phyloP scores from a whole-genome alignment of 495 filamentous ascomycete species.

The Penicillium atrosanguineum region DNA sequence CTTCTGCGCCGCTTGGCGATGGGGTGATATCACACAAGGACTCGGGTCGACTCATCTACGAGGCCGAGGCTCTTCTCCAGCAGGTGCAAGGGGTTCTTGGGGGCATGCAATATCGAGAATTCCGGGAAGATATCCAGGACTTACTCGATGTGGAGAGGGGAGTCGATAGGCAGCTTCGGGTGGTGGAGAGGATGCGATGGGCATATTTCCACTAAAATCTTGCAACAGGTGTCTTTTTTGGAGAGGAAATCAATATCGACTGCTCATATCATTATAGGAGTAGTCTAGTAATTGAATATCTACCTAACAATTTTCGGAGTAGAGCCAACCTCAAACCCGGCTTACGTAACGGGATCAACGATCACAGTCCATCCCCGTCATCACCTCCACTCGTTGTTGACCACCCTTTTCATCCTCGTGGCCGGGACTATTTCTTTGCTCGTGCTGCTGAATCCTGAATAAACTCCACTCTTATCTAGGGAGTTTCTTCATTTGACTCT shows the following conservation, averaged over 20 bases:
- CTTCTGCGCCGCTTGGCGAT: constrained; percentile 54
- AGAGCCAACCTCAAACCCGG: neutral
- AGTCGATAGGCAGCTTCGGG: constrained; percentile 67
- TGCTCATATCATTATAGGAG: neutral
- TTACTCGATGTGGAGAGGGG: constrained; percentile 73
- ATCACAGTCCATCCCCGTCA: constrained; percentile 20
- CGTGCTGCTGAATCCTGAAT: neutral
- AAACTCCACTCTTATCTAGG: neutral
- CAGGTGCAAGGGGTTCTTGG: constrained; percentile 64
- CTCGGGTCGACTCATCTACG: constrained; percentile 84
- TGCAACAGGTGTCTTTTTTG: neutral
- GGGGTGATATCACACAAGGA: constrained; percentile 82
- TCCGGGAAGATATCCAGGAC: constrained; percentile 80
- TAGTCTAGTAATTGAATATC: neutral
- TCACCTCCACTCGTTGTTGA: constrained; percentile 26
- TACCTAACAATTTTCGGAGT: neutral
- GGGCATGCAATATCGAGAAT: constrained; percentile 69
- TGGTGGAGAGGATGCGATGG: constrained; percentile 81
- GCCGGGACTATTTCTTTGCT: neutral
- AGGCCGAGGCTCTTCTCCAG: constrained; percentile 74
- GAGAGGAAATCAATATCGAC: neutral
- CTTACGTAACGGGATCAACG: constrained; percentile 23
- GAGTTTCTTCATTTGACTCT: neutral
- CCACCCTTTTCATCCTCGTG: constrained; percentile 17
- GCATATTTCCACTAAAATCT: constrained; percentile 71